These are phyloP conservation scores for Zancudomyces culisetae DNA, from an alignment of 371 early-diverging fungal species.

Conservation along the genomic window DNA sequence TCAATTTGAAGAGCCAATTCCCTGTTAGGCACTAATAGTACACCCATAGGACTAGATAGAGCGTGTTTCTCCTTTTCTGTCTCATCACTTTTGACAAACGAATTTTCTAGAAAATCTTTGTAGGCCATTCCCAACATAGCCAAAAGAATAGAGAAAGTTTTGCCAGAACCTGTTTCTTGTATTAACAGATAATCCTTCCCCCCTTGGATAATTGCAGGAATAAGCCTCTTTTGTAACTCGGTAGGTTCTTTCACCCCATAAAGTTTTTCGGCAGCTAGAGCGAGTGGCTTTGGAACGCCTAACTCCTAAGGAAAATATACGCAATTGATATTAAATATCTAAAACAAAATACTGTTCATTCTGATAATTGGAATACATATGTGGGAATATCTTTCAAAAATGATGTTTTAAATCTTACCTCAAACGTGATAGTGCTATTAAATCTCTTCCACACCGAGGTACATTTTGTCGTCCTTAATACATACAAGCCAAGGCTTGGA, in stretches of 20 bases:
- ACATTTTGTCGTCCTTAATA: no score
- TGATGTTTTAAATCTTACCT: no score
- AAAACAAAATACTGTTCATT: no score
- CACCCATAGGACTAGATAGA: conserved; percentile 1
- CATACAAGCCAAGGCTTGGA: no score
- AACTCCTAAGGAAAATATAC: no score
- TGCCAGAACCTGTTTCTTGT: conserved; percentile 19
- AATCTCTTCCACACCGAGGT: no score
- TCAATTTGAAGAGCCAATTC: conserved; percentile 20
- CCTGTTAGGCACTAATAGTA: conserved; percentile 18
- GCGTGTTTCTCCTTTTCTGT: not conserved
- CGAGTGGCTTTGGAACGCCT: not conserved
- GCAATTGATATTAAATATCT: no score
- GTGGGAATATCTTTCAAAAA: no score
- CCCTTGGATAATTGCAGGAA: not conserved
- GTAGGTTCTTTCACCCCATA: conserved; percentile 2
- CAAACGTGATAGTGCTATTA: no score
- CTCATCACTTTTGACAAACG: not conserved
- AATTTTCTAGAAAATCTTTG: conserved; percentile 1
- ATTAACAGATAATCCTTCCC: conserved; percentile 6
- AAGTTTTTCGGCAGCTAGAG: conserved; percentile 1
- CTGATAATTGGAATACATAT: no score
- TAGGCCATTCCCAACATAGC: conserved; percentile 6
- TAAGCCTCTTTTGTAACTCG: not conserved
- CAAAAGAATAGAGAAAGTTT: conserved; percentile 10